phyloP scores from a whole-genome alignment of 345 rosid genomes.

The Euphorbia peplus region DNA sequence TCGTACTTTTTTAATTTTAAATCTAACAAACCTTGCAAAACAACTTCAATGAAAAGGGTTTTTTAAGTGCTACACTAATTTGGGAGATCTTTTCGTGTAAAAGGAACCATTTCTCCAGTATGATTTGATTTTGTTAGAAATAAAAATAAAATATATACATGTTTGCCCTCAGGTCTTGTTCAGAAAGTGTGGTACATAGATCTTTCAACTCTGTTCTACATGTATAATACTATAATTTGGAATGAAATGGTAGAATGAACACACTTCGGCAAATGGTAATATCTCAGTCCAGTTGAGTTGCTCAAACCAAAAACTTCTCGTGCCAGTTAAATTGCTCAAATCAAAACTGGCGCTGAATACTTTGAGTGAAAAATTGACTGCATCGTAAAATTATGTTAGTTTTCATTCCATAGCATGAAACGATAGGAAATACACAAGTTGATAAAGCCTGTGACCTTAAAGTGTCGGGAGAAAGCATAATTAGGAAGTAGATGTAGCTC shows the following conservation, averaged over 20 bases:
- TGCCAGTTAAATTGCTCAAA: neutral
- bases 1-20: too few relatives aligned
- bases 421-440: neutral
- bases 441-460: slow-evolving; percentile 5
- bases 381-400: neutral
- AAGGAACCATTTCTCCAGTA: too few relatives aligned
- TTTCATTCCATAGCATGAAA: neutral
- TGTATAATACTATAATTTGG: neutral
- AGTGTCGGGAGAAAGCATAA: neutral
- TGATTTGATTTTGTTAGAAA: too few relatives aligned
- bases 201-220: neutral
- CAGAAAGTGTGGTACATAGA: neutral
- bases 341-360: neutral
- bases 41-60: too few relatives aligned
- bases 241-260: neutral
- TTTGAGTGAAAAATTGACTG: neutral
- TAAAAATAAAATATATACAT: too few relatives aligned
- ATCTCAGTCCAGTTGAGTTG: neutral
- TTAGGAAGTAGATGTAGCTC: slow-evolving; percentile 12
- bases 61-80: too few relatives aligned
- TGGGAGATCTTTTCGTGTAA: too few relatives aligned
- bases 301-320: neutral
- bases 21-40: too few relatives aligned
- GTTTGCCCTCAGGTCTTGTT: neutral
- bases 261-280: neutral